These are phyloP conservation scores for Murraya koenigii DNA, from an alignment of 345 rosid genomes.

Conservation along the genomic window DNA sequence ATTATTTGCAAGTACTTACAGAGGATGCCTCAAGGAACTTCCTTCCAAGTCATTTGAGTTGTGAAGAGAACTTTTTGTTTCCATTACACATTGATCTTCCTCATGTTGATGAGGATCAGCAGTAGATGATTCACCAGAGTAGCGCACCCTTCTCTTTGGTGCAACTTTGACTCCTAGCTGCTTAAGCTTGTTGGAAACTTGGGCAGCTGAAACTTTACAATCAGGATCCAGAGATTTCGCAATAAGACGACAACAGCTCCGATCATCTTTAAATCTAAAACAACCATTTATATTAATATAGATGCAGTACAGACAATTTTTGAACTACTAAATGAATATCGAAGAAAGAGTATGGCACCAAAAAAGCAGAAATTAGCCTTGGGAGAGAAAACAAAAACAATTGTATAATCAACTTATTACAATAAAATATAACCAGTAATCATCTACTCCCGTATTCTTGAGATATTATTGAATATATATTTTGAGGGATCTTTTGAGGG, in stretches of 20 bases:
- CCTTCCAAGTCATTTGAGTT: constrained; percentile 34
- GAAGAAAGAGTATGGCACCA: background rate
- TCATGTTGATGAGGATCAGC: constrained; percentile 23
- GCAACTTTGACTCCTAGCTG: constrained; percentile 58
- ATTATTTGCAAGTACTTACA: constrained; percentile 42
- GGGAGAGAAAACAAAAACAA: constrained; percentile 1
- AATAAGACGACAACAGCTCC: constrained; percentile 51
- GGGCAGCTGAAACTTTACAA: constrained; percentile 69
- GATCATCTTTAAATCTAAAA: constrained; percentile 71
- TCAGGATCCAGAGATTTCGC: constrained; percentile 70
- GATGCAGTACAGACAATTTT: constrained; percentile 15
- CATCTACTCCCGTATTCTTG: background rate
- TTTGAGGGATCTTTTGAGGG: background rate
- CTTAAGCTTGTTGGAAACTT: constrained; percentile 87
- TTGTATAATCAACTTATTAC: background rate
- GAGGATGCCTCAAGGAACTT: constrained; percentile 35
- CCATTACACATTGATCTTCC: constrained; percentile 26
- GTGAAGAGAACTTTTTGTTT: constrained; percentile 26
- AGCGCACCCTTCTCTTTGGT: constrained; percentile 49
- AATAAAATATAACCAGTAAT: background rate
- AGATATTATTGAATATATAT: background rate
- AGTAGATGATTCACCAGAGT: constrained; percentile 22
- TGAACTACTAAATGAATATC: constrained; percentile 5
- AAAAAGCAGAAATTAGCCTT: background rate
- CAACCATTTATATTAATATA: constrained; percentile 20